Evolutionary conservation across 768 basidiomycete genomes (phyloP), one percentile per base, ranked within the genome.

Genomic region (Dendrothele bispora): DNA sequence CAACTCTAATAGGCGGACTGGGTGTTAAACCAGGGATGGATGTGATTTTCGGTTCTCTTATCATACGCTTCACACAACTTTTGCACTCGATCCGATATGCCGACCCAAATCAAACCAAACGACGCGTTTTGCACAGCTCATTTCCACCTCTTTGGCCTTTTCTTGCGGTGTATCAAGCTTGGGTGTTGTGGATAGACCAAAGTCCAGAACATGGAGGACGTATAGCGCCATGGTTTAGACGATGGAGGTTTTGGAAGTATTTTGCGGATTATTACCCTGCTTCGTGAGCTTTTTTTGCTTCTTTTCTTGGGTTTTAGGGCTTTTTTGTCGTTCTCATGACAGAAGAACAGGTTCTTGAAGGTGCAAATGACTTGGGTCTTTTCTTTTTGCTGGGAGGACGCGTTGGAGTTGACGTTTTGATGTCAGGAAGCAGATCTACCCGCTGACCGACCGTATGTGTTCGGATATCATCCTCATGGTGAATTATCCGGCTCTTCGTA

Each of bases 381-480:
- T 46, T 38, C 38, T 49, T 30, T 41, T 10, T 25, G 12, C 18
- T 17, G 2, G 32, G 30, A 37, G 7, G 11, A 10, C 48, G n/a
- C 55, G 55, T 32, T 42, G 14, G 27, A 26, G 18, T 14, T 43
- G 48, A 34, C 49, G 59, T 41, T 53, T 59, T 50, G 54, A 24
- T 39, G 48, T 26, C 57, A 95, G 93, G 93, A 92, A 69, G 86
- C 83, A 28, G 91, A 95, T 54, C 77, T 99, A 20, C 93, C 95
- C 1, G 73, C 95, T 10, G 91, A 97, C 64, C 73, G 94, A 53
- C 86, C 91, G 17, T 99, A 99, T 68, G 80, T 99, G 12, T 99
- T 99, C 67, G 97, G 95, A 7, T 98, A 98, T 66, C 97, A 99
- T 66, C 97, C 97, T 15, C 97, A 99, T 67, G 97, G 95, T 86